A percentile compares a stretch with the other conserved stretches of the same genome.
Conservation (phyloP, 2,329 filamentous ascomycete species). For the Thelonectria blattea region DNA sequence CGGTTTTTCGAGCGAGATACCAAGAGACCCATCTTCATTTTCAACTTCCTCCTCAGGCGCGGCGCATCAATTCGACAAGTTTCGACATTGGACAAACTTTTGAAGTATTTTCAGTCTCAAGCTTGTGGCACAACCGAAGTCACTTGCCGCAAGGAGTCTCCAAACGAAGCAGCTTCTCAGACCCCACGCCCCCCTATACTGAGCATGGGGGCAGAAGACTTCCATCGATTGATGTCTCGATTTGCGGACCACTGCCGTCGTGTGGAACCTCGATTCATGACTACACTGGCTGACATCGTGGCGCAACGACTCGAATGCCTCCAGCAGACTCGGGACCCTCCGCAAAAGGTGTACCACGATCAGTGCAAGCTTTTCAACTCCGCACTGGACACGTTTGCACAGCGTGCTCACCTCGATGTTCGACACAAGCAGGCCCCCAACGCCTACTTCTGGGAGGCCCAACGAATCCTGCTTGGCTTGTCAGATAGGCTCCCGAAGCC, state of each 20-base stretch:
- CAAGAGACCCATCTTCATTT: slow-evolving; percentile 39
- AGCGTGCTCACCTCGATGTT: slow-evolving; percentile 31
- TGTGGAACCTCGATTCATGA: slow-evolving; percentile 42
- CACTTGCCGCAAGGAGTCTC: neutral
- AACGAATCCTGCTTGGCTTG: slow-evolving; percentile 58
- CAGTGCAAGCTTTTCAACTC: slow-evolving; percentile 44
- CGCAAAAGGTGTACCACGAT: slow-evolving; percentile 33
- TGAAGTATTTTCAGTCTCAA: slow-evolving; percentile 34
- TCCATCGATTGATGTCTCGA: slow-evolving; percentile 34
- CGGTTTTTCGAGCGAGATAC: slow-evolving; percentile 38
- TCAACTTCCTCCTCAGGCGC: slow-evolving; percentile 40
- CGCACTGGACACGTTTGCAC: slow-evolving; percentile 37
- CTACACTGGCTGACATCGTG: slow-evolving; percentile 39
- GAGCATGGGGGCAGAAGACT: slow-evolving; percentile 30
- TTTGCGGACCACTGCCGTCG: slow-evolving; percentile 42
- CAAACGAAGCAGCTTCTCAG: neutral
- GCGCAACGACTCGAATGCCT: slow-evolving; percentile 37
- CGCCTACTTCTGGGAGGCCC: slow-evolving; percentile 59
- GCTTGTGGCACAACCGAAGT: slow-evolving; percentile 24
- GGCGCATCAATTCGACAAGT: slow-evolving; percentile 34
- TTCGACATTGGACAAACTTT: slow-evolving; percentile 35
- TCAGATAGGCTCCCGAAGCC: slow-evolving; percentile 56
- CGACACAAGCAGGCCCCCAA: slow-evolving; percentile 38
- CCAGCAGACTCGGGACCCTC: slow-evolving; percentile 13
- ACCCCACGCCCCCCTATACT: slow-evolving; percentile 24